Conservation (phyloP, 495 filamentous ascomycete species). For the Podospora didyma region DNA sequence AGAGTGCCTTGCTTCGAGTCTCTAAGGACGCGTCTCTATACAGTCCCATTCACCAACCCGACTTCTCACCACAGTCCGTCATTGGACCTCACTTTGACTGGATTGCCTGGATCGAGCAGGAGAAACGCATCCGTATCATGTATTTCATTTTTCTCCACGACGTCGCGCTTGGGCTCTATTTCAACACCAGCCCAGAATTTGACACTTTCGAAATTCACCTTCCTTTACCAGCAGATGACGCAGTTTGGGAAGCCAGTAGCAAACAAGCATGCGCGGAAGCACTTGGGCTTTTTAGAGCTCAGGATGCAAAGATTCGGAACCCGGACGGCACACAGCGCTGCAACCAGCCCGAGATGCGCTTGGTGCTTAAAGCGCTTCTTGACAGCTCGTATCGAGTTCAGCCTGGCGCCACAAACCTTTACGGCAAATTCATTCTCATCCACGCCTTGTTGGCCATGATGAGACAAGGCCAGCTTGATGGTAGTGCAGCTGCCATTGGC, state of each 20-base stretch:
- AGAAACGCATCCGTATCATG: slow-evolving; percentile 59
- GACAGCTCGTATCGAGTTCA: slow-evolving; percentile 48
- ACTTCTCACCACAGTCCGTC: slow-evolving; percentile 32
- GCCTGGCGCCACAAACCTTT: slow-evolving; percentile 56
- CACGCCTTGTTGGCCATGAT: slow-evolving; percentile 58
- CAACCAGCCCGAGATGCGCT: slow-evolving; percentile 55
- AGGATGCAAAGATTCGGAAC: slow-evolving; percentile 44
- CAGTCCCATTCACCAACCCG: slow-evolving; percentile 44
- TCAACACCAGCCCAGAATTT: slow-evolving; percentile 56
- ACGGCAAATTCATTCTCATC: slow-evolving; percentile 66
- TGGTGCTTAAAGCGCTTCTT: slow-evolving; percentile 51
- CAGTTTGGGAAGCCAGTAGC: slow-evolving; percentile 58
- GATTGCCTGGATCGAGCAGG: slow-evolving; percentile 62
- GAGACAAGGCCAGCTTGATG: slow-evolving; percentile 33
- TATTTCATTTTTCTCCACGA: slow-evolving; percentile 57
- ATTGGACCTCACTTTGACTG: slow-evolving; percentile 49
- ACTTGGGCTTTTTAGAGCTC: slow-evolving; percentile 51
- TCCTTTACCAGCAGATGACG: slow-evolving; percentile 62
- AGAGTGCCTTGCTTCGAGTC: slow-evolving; percentile 47
- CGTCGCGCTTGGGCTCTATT: slow-evolving; percentile 58
- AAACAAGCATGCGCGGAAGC: slow-evolving; percentile 55
- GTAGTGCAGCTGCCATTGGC: slow-evolving; percentile 24
- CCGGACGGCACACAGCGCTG: slow-evolving; percentile 52
- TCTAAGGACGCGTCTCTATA: slow-evolving; percentile 26
- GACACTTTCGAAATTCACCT: slow-evolving; percentile 54